Conservation (phyloP, 2,329 filamentous ascomycete genomes). For the Zymoseptoria tritici region DNA sequence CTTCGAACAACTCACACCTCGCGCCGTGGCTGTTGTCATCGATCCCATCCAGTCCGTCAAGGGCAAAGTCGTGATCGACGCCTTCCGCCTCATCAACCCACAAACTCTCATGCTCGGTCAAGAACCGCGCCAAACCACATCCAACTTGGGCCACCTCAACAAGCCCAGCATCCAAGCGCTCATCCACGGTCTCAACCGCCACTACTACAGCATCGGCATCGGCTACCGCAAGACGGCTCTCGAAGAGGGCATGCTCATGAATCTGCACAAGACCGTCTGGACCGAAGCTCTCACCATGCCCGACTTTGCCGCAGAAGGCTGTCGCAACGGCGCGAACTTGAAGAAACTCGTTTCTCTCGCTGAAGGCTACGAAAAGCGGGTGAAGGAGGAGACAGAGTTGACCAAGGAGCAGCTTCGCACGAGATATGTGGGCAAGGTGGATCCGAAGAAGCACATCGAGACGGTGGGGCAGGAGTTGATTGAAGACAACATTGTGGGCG, state of each 20-base stretch:
- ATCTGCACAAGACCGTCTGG: constrained; percentile 98
- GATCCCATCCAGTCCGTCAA: constrained; percentile 99
- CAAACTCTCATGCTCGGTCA: constrained; percentile 97
- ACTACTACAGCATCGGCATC: constrained; percentile 99
- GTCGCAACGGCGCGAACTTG: constrained; percentile 79
- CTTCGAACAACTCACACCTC: constrained; percentile 96
- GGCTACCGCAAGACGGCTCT: constrained; percentile 93
- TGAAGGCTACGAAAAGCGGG: constrained; percentile 96
- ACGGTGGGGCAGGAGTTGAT: constrained; percentile 94
- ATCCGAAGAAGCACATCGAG: constrained; percentile 98
- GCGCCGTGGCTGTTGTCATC: constrained; percentile 94
- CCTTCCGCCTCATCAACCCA: constrained; percentile 96
- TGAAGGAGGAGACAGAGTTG: constrained; percentile 96
- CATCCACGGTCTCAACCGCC: constrained; percentile 93
- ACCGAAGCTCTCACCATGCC: constrained; percentile 96
- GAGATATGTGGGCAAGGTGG: constrained; percentile 95
- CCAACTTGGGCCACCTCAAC: constrained; percentile 94
- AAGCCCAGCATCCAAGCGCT: constrained; percentile 99
- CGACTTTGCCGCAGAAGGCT: constrained; percentile 79
- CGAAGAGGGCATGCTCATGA: constrained; percentile 99
- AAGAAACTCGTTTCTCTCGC: constrained; percentile 81
- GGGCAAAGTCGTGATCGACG: constrained; percentile 98
- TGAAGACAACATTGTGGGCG: constrained; percentile 97
- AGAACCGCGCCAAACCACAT: constrained; percentile 94
- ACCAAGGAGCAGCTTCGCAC: constrained; percentile 98